Base-by-base conservation (phyloP, 495 filamentous ascomycete species). In the Hypoxylon subgilvum region DNA sequence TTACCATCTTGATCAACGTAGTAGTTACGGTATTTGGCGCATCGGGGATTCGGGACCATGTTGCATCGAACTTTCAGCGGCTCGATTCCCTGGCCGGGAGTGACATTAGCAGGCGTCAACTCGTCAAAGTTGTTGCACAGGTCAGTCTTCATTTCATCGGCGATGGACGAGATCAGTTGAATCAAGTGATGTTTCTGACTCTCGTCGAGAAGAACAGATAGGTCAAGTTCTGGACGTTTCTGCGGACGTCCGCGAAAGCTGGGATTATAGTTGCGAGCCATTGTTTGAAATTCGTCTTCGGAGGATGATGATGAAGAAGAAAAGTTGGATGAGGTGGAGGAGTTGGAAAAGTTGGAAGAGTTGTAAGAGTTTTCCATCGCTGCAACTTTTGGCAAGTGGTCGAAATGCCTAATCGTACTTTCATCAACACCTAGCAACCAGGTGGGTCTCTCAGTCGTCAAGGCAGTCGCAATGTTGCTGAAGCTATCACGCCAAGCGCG, bases 121-220 rank as follows among this genome's bases (percentile, higher is more conserved):
- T 67, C 46, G 47, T 83, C 79, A 25, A 83, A 84, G 40, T 68
- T 72, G 14, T 75, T 71, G 32, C 58, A 65, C 34, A 82, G 66
- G 18, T 76, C 74, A 50, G 67, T 74, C 31, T 76, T 72, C 71
- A 86, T 82, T 1, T 69, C 65, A 18, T 82, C 80, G 23, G 71
- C 77, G 46, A 78, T 73, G 21, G 65, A 69, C 46, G 49, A 52
- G 39, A 82, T 55, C 5, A 85, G 74, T 12, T 68, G 28, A 2
- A 51, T 47, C 52, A 65, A 41, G 32, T 68, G 67, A 16, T 40
- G 27, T 46, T 54, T 52, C 40, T 70, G 67, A 5, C 63, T 55
- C 1, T 21, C 12, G 30, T 48, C 55, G 4, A 70, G 45, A 27
- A 52, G 53, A 0, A 51, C 54, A 32, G 51, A 68, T 21, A 70